Evolutionary conservation across 139 green algal species (phyloP), one percentile per base, ranked within the genome.

Genomic region (Diplosphaera chodatii): DNA sequence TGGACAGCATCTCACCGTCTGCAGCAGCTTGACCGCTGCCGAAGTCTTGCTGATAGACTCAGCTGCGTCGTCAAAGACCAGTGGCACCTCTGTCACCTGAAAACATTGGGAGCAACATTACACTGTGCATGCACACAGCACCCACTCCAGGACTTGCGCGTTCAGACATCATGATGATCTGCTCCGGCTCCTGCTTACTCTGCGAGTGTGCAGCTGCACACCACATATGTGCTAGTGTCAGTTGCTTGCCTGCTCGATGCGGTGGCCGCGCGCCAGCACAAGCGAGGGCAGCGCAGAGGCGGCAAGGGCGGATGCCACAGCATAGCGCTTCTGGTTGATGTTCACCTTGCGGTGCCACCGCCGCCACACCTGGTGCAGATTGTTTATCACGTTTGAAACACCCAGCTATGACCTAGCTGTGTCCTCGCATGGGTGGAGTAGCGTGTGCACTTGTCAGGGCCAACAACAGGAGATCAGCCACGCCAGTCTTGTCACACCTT

Each of bases 271-370:
- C 5, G 96, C 95, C 85, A 98, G 89, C 27, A 99, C 91, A 66
- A 99, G 84, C 20, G 95, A 79, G 55, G 96, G 96, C 72, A 99
- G 75, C 6, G 92, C 96, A 21, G 90, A 96, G 33, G 96, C 96
- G 25, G 96, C 96, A 40, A 99, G 81, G 20, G 96, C 96, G 30
- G 91, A 97, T 62, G 82, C 90, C 28, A 99, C 89, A 40, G 95
- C 95, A 73, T 96, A 96, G 68, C 96, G 90, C 91, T 98, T 98
- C 85, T 96, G 89, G 84, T 95, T 97, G 67, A 98, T 74, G 89
- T 97, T 98, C 75, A 98, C 82, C 88, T 98, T 98, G 32, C 95
- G 78, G 90, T 99, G 96, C 96, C 96, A 99, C 62, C 90, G 82
- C 71, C 96, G 81, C 96, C 96, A 99, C 63, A n/a, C n/a, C n/a